These are phyloP conservation scores for Antitrichia curtipendula DNA, from an alignment of 225 moss, liverwort and hornwort species.

Conservation along the genomic window DNA sequence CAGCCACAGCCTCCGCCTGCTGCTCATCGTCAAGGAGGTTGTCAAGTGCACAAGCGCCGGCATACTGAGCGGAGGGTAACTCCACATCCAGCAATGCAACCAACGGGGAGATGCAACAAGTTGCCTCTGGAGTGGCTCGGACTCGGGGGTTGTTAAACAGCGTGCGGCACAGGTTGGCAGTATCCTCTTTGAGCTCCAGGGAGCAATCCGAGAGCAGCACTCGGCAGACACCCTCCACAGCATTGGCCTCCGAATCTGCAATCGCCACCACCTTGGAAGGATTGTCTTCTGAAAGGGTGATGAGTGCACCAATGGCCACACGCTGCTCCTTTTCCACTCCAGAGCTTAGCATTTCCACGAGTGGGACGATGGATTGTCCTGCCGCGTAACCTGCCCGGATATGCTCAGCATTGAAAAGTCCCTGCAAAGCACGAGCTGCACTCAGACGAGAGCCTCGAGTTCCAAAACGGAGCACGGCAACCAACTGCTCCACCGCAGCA, in stretches of 20 bases:
- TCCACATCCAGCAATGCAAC: constrained; percentile 81
- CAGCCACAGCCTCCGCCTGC: constrained; percentile 97
- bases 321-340: constrained; percentile 93
- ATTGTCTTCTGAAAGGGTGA: constrained; percentile 76
- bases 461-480: constrained; percentile 85
- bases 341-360: constrained; percentile 94
- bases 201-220: constrained; percentile 84
- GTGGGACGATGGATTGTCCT: constrained; percentile 85
- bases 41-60: constrained; percentile 88
- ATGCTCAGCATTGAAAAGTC: constrained; percentile 72
- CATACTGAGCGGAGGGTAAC: constrained; percentile 72
- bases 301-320: constrained; percentile 83
- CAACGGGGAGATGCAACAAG: constrained; percentile 86
- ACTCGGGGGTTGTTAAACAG: constrained; percentile 91
- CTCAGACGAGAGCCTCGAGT: constrained; percentile 85
- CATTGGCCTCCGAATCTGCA: constrained; percentile 95
- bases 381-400: constrained; percentile 83
- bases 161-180: constrained; percentile 81
- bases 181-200: constrained; percentile 84
- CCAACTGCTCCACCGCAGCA: constrained; percentile 87
- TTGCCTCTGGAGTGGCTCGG: constrained; percentile 77
- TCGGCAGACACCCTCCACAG: constrained; percentile 84
- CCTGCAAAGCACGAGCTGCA: constrained; percentile 84
- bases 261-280: constrained; percentile 95
- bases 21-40: constrained; percentile 93